Conservation (phyloP, 768 basidiomycete genomes). For the Lyophyllum decastes region DNA sequence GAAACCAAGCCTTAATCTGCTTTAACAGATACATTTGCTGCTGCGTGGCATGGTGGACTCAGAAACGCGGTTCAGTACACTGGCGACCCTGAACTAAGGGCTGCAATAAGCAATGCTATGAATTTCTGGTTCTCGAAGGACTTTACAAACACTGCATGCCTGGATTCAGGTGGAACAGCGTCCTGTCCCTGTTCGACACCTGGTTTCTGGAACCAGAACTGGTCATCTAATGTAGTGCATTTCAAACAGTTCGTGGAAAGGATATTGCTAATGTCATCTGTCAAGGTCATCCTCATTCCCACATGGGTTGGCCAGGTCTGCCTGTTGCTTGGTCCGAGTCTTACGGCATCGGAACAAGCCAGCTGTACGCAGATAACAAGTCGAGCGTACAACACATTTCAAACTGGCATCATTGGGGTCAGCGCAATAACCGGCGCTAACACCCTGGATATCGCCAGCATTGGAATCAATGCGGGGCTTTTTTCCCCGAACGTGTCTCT, state of each 20-base stretch:
- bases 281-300: slow-evolving; percentile 62
- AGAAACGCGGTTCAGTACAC: slow-evolving; percentile 41
- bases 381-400: slow-evolving; percentile 45
- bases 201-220: slow-evolving; percentile 56
- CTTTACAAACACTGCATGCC: slow-evolving; percentile 52
- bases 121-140: slow-evolving; percentile 66
- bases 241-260: background rate
- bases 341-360: slow-evolving; percentile 39
- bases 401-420: slow-evolving; percentile 33
- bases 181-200: slow-evolving; percentile 58
- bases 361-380: slow-evolving; percentile 52
- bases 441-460: slow-evolving; percentile 61
- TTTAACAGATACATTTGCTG: slow-evolving; percentile 49
- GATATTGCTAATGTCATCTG: background rate
- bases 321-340: slow-evolving; percentile 49
- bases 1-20: background rate
- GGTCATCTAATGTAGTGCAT: slow-evolving; percentile 56
- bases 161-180: slow-evolving; percentile 53
- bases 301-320: slow-evolving; percentile 57
- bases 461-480: slow-evolving; percentile 55
- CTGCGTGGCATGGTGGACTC: slow-evolving; percentile 57
- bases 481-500: slow-evolving; percentile 43
- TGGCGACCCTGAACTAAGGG: slow-evolving; percentile 38
- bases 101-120: slow-evolving; percentile 52
- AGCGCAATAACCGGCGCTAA: slow-evolving; percentile 66